Evolutionary conservation across 306 rosid genomes (phyloP), one percentile per base, ranked within the genome.

Genomic region (Luffa aegyptiaca): DNA sequence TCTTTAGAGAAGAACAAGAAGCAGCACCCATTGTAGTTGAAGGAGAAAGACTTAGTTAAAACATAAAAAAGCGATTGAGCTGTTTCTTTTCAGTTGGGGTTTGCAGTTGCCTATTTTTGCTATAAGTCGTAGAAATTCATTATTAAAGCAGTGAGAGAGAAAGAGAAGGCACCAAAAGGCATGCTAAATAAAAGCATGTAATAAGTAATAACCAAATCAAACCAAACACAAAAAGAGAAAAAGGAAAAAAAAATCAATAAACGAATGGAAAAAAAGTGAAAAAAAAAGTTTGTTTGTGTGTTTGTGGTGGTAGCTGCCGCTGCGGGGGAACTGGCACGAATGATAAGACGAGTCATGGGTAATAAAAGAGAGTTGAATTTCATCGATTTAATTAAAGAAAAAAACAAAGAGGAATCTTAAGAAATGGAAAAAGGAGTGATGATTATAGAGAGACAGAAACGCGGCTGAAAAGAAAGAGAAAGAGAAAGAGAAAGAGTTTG

Each of bases 401-500:
- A 61, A 26, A 61, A 61, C 16, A 86, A 57, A 39, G 78, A 4
- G 77, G 66, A 73, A 72, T 65, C 61, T 62, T 51, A 13, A 72
- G 88, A 72, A 45, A 58, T 71, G 56, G 55, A 53, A 8, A 76
- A 52, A 84, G 73, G 81, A 70, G 39, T 74, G 83, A 90, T 88
- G 84, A 91, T 91, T 86, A 94, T 90, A 90, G 91, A 79, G 18
- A 2, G 46, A 83, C 95, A 81, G 84, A 85, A 90, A 84, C 89
- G 90, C 97, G 87, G 96, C 90, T 88, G 88, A 70, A 48, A 87
- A 84, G 74, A 73, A 82, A 77, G 78, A 12, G 39, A 39, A 53
- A 77, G 78, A 12, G 39, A 39, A 53, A 80, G 82, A 75, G 49
- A 59, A 75, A 66, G 57, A 36, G 75, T 72, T 79, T 26, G 35